Conservation (phyloP, 345 rosid genomes). For the Eucalyptus pauciflora region DNA sequence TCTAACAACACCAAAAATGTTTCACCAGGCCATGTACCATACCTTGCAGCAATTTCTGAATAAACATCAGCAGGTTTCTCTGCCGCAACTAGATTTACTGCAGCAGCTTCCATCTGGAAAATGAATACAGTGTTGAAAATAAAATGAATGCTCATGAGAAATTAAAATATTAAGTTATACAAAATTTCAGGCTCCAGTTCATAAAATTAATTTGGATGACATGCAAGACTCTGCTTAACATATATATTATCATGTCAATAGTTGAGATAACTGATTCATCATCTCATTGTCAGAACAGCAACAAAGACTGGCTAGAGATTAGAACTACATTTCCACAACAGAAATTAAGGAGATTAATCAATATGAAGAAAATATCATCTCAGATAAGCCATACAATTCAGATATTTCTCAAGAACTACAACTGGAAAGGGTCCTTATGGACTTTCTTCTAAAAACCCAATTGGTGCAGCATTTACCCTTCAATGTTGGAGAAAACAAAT, state of each 20-base stretch:
- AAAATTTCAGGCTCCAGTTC: not conserved
- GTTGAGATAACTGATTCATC: not conserved
- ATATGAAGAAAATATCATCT: not conserved
- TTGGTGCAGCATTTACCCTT: not conserved
- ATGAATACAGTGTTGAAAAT: conserved; percentile 3
- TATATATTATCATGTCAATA: not conserved
- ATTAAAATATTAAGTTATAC: not conserved
- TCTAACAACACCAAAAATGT: not conserved
- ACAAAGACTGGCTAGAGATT: not conserved
- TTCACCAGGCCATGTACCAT: not conserved
- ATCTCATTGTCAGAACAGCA: not conserved
- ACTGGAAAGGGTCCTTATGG: not conserved
- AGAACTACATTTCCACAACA: not conserved
- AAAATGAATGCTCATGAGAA: not conserved
- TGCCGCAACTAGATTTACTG: conserved; percentile 79
- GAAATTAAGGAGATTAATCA: not conserved
- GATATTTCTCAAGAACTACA: not conserved
- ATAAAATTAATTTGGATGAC: not conserved
- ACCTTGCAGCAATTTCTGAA: conserved; percentile 92
- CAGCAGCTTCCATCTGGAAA: conserved; percentile 81
- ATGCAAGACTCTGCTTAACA: not conserved
- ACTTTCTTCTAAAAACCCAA: not conserved
- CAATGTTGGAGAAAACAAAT: not conserved
- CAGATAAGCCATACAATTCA: not conserved
- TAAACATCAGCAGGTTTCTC: conserved; percentile 95